A percentile compares a stretch with the other conserved stretches of the same genome.
phyloP scores from a whole-genome alignment of 2,329 filamentous ascomycete species.

The Curvularia verruculosa region DNA sequence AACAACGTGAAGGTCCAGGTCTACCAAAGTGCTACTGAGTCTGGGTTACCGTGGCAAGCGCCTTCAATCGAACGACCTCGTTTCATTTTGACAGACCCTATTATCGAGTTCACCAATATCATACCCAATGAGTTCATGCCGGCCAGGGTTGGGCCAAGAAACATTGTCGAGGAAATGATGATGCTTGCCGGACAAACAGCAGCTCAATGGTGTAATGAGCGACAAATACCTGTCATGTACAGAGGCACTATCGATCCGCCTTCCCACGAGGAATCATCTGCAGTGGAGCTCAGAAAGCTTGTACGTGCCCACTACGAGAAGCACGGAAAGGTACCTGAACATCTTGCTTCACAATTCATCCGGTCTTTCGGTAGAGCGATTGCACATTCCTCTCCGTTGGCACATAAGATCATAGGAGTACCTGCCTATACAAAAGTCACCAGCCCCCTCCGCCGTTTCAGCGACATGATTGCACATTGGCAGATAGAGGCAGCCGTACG shows the following conservation, averaged over 20 bases:
- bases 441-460: constrained; percentile 65
- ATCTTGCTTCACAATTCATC: constrained; percentile 52
- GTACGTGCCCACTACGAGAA: constrained; percentile 47
- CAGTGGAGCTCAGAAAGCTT: constrained; percentile 40
- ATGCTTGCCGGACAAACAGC: constrained; percentile 60
- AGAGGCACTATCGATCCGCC: constrained; percentile 48
- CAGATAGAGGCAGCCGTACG: constrained; percentile 68
- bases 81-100: constrained; percentile 52
- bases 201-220: constrained; percentile 59
- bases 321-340: constrained; percentile 43
- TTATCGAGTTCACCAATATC: constrained; percentile 45
- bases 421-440: constrained; percentile 64
- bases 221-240: constrained; percentile 59
- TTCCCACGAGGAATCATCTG: constrained; percentile 11
- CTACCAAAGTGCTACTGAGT: constrained; percentile 37
- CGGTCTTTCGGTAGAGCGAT: constrained; percentile 51
- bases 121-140: constrained; percentile 13
- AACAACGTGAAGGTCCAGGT: constrained; percentile 42
- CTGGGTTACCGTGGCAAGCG: constrained; percentile 51
- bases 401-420: constrained; percentile 59
- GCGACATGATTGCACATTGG: constrained; percentile 67
- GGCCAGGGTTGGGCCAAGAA: constrained; percentile 27
- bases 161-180: constrained; percentile 56
- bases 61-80: constrained; percentile 48
- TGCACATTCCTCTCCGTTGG: constrained; percentile 55